phyloP scores from a whole-genome alignment of 768 basidiomycete species.

The Tylopilus plumbeoviolaceoides region DNA sequence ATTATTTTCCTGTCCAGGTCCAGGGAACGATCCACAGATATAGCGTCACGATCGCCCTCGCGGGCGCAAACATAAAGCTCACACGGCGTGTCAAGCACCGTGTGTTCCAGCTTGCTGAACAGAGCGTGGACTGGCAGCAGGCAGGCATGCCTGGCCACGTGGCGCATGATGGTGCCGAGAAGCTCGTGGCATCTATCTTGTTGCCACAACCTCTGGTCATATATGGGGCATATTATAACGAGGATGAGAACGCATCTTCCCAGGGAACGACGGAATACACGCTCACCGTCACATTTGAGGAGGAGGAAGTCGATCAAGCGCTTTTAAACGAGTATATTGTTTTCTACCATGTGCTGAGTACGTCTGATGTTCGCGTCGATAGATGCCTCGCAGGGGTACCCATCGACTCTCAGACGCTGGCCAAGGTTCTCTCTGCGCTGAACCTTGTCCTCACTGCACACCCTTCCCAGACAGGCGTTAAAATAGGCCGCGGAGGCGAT shows the following conservation, averaged over 20 bases:
- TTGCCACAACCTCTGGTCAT: conserved; percentile 42
- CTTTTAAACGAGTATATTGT: conserved; percentile 3
- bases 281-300: conserved; percentile 37
- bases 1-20: conserved; percentile 45
- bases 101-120: conserved; percentile 45
- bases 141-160: conserved; percentile 34
- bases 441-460: conserved; percentile 45
- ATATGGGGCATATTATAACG: conserved; percentile 35
- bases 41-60: conserved; percentile 29
- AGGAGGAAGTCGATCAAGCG: conserved; percentile 33
- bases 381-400: conserved; percentile 57
- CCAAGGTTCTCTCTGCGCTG: conserved; percentile 44
- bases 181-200: conserved; percentile 36
- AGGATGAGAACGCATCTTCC: conserved; percentile 29
- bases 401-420: conserved; percentile 53
- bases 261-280: conserved; percentile 32
- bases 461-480: conserved; percentile 38
- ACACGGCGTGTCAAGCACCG: conserved; percentile 37
- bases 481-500: conserved; percentile 44
- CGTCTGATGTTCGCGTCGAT: conserved; percentile 7
- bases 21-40: conserved; percentile 41
- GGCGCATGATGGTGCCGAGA: conserved; percentile 45
- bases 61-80: conserved; percentile 7
- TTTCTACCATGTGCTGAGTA: conserved; percentile 22
- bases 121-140: conserved; percentile 34